phyloP scores from a whole-genome alignment of 2,329 filamentous ascomycete genomes.

The Fusarium xylarioides region DNA sequence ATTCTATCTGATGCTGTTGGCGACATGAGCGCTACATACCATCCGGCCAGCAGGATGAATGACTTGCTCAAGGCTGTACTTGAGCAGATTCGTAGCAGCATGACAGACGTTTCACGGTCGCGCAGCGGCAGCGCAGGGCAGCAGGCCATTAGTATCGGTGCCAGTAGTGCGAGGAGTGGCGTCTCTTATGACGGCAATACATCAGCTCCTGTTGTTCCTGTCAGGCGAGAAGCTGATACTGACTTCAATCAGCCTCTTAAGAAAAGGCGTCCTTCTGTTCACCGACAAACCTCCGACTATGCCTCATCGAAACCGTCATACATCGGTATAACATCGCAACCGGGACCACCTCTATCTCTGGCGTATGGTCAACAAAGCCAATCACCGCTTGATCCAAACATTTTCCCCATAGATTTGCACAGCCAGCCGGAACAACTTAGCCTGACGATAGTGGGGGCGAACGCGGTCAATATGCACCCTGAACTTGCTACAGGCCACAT shows the following conservation, averaged over 20 bases:
- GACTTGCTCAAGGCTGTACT: slow-evolving; percentile 62
- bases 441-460: slow-evolving; percentile 43
- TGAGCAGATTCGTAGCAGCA: slow-evolving; percentile 53
- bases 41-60: slow-evolving; percentile 64
- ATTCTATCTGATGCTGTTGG: slow-evolving; percentile 60
- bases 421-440: slow-evolving; percentile 38
- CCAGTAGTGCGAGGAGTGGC: slow-evolving; percentile 7
- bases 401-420: slow-evolving; percentile 41
- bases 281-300: slow-evolving; percentile 46
- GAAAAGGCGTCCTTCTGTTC: slow-evolving; percentile 42
- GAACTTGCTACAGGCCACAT: slow-evolving; percentile 21
- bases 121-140: slow-evolving; percentile 33
- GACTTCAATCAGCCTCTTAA: slow-evolving; percentile 42
- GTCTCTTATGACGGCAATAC: slow-evolving; percentile 28
- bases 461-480: slow-evolving; percentile 42
- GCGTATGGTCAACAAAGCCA: slow-evolving; percentile 30
- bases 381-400: slow-evolving; percentile 36
- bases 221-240: slow-evolving; percentile 45
- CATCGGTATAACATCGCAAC: slow-evolving; percentile 30
- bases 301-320: slow-evolving; percentile 44
- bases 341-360: slow-evolving; percentile 29
- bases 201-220: slow-evolving; percentile 41
- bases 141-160: background rate
- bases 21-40: slow-evolving; percentile 63
- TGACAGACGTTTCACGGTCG: slow-evolving; percentile 35